Evolutionary conservation across 2,329 filamentous ascomycete species (phyloP).

Genomic region (Chaetomiaceae sp.): DNA sequence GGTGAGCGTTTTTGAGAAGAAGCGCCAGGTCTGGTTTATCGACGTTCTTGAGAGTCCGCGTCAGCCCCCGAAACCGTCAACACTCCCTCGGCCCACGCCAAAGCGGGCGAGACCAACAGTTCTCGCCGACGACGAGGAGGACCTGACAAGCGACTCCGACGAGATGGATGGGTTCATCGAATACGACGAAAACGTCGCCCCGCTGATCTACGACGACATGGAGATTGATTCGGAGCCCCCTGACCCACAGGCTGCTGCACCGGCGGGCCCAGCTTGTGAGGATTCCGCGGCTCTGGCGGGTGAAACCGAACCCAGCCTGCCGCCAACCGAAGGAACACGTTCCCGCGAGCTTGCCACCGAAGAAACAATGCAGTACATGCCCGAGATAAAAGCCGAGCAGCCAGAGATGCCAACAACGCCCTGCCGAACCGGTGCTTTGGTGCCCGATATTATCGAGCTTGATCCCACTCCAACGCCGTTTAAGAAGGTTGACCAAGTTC

Average conservation of each 20-base stretch:
- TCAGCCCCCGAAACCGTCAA: conserved; percentile 36
- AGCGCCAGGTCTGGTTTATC: conserved; percentile 49
- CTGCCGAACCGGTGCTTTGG: background rate
- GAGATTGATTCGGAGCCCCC: conserved; percentile 13
- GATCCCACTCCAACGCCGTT: conserved; percentile 6
- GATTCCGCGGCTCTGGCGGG: background rate
- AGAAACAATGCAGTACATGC: background rate
- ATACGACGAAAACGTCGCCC: conserved; percentile 26
- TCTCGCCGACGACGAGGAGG: conserved; percentile 41
- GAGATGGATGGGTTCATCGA: conserved; percentile 49
- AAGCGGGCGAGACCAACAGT: conserved; percentile 37
- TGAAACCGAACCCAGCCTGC: background rate
- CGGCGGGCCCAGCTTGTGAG: background rate
- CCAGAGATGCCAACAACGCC: conserved; percentile 3
- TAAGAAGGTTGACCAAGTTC: conserved; percentile 2
- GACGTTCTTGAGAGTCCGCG: conserved; percentile 38
- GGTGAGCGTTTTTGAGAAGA: conserved; percentile 56
- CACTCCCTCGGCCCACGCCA: conserved; percentile 22
- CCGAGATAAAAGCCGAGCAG: conserved; percentile 12
- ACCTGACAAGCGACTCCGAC: conserved; percentile 47
- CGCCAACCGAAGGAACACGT: background rate
- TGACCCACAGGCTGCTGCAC: background rate
- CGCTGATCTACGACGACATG: conserved; percentile 13
- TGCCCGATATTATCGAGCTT: conserved; percentile 16
- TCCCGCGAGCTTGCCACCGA: background rate